Evolutionary conservation across 208 protist species (phyloP), one percentile per base, ranked within the genome.

Genomic region (Naegleria lovaniensis): DNA sequence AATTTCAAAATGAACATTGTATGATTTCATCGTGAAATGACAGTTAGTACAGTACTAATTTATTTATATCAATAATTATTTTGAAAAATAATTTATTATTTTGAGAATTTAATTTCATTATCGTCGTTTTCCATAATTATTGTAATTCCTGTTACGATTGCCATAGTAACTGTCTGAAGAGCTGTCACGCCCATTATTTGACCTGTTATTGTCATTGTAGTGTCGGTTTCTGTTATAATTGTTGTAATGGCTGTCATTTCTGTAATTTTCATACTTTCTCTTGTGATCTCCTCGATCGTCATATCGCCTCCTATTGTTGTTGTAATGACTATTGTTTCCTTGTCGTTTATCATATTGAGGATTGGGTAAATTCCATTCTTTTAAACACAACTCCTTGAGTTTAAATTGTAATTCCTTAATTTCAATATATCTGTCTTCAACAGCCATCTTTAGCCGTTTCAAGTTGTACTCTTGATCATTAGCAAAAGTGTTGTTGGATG

Each of bases 301-400:
- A 43, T 0, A n/a, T n/a, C 22, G 22, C 15, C 22, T 85, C n/a
- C 79, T 85, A 29, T 67, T 29, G 11, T 29, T 67, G 13, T 67
- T 29, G 22, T 67, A 67, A 29, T 15, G 19, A 15, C 13, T 67
- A 67, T 67, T 67, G 22, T 29, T 29, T 4, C 55, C 22, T 22
- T 67, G 22, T n/a, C 22, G 41, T n/a, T 39, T 38, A 43, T 85
- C 7, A 85, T 40, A 11, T 43, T 25, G 38, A 13, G 38, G 11
- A 43, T 43, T 85, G 22, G 85, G 85, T 89, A 89, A 67, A 67
- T 40, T 41, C 85, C 85, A 89, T 0, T 89, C 48, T 38, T 67
- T 9, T 41, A 89, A 40, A 89, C 85, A 89, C 29, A 5, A 6
- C 9, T 89, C 29, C 40, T n/a, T 5, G 7, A 89, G 5, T 67